phyloP scores from a whole-genome alignment of 1,139 yeast species.

The Zygosaccharomyces pseudobailii region DNA sequence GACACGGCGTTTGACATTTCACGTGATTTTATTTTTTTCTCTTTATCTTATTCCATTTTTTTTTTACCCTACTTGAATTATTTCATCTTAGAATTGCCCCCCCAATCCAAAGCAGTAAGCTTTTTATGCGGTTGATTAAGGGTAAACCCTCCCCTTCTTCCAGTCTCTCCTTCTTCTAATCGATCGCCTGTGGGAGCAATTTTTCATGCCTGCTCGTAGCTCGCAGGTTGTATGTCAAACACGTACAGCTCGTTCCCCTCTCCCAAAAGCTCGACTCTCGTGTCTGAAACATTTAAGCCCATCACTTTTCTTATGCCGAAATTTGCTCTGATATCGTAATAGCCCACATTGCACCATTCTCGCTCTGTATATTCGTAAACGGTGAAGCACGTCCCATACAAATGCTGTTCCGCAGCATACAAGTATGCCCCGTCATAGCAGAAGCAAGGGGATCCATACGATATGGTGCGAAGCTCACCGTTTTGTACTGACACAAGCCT shows the following conservation, averaged over 20 bases:
- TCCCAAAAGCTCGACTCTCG: background rate
- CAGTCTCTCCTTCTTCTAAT: background rate
- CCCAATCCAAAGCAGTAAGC: background rate
- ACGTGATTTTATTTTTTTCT: background rate
- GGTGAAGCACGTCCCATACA: slow-evolving; percentile 24
- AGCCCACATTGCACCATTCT: slow-evolving; percentile 24
- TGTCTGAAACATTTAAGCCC: background rate
- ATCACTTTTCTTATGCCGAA: slow-evolving; percentile 18
- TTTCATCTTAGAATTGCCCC: background rate
- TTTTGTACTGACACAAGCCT: slow-evolving; percentile 4
- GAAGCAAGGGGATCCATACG: slow-evolving; percentile 10
- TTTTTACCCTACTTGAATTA: background rate
- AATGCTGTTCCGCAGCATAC: slow-evolving; percentile 20
- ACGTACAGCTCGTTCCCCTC: slow-evolving; percentile 4
- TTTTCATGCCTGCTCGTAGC: background rate
- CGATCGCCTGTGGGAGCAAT: background rate
- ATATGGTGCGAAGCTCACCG: background rate
- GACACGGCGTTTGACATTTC: background rate
- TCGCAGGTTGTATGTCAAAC: background rate
- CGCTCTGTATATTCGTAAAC: slow-evolving; percentile 14
- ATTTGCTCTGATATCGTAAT: slow-evolving; percentile 22
- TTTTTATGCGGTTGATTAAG: background rate
- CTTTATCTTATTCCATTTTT: background rate
- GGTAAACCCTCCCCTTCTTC: background rate
- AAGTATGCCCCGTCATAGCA: slow-evolving; percentile 12